Percentiles rank a stretch among this genome's conserved stretches.
phyloP scores from a whole-genome alignment of 768 basidiomycete genomes.

The Kwoniella sp. region DNA sequence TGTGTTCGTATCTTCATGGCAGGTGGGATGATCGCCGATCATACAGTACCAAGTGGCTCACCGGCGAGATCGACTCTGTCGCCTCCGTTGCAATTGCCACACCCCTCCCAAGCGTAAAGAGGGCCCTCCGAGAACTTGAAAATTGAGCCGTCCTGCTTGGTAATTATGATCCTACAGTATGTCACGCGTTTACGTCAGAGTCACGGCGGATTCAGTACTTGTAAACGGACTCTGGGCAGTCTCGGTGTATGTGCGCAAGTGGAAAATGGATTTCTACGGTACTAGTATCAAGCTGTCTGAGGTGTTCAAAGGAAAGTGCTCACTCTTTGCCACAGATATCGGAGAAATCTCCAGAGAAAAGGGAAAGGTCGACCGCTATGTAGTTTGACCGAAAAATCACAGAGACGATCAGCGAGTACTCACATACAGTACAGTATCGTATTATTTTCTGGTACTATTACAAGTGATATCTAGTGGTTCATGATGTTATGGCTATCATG shows the following conservation, averaged over 20 bases:
- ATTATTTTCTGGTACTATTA: no score
- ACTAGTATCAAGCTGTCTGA: no score
- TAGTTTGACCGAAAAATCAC: neutral
- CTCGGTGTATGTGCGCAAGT: no score
- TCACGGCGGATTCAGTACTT: no score
- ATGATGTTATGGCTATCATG: no score
- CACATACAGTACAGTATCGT: neutral
- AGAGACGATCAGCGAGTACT: neutral
- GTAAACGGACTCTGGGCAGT: no score
- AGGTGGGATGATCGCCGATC: no score
- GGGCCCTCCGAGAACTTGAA: slow-evolving; percentile 16
- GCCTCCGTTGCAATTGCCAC: slow-evolving; percentile 4
- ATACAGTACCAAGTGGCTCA: no score
- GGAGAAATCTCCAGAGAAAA: slow-evolving; percentile 4
- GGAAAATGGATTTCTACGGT: no score
- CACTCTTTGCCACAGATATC: slow-evolving; percentile 19
- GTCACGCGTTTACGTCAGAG: neutral
- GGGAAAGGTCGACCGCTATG: slow-evolving; percentile 1
- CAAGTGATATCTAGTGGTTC: no score
- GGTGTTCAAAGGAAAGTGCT: no score
- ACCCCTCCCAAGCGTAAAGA: slow-evolving; percentile 18
- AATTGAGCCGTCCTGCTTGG: slow-evolving; percentile 1
- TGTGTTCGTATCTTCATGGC: no score
- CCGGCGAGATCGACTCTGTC: slow-evolving; percentile 13
- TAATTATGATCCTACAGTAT: slow-evolving; percentile 8